Base-by-base conservation (phyloP, 345 rosid species). In the Acer saccharum region DNA sequence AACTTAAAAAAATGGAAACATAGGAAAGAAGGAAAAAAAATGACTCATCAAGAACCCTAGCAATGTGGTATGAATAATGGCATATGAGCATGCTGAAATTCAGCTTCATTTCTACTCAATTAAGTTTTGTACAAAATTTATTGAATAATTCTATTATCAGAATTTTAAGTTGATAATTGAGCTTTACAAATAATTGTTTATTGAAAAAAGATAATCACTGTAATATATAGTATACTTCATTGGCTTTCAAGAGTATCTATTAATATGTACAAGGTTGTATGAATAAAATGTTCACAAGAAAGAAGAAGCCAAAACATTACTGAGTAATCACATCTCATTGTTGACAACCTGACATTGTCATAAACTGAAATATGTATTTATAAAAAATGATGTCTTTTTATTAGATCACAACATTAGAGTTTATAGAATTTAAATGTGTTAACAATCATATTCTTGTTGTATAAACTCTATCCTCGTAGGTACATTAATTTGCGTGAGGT, bases 401-500 rank as follows among this genome's bases (percentile, higher is more conserved):
- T 50, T 23, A 8, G 16, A 46, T 2, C 14, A 7, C 54, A 69
- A 50, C 14, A 12, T 58, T 8, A 8, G 6, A 17, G 60, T 23
- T 54, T 46, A 29, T 17, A 29, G 23, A 8, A 71, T 54, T 18
- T 16, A 21, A 27, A 27, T 27, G 3, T 20, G 7, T 46, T 9
- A 14, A 20, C 21, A 71, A 27, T 17, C 46, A 17, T 17, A 27
- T 27, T 54, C 25, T 12, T 54, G 46, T 21, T 17, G 8, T 27
- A 32, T 54, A 39, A 54, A 29, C 3, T 54, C 64, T 54, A 3
- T 54, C 62, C 12, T 11, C 29, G 63, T 3, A 52, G 23, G 14
- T 10, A 46, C 55, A 43, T 71, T 54, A 52, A 21, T 71, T 71
- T 27, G 63, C 64, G 8, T 71, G 74, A 48, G 18, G 21, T 50